These are phyloP conservation scores for Tieghemostelium lacteum DNA, from an alignment of 78 protist species.

Conservation along the genomic window DNA sequence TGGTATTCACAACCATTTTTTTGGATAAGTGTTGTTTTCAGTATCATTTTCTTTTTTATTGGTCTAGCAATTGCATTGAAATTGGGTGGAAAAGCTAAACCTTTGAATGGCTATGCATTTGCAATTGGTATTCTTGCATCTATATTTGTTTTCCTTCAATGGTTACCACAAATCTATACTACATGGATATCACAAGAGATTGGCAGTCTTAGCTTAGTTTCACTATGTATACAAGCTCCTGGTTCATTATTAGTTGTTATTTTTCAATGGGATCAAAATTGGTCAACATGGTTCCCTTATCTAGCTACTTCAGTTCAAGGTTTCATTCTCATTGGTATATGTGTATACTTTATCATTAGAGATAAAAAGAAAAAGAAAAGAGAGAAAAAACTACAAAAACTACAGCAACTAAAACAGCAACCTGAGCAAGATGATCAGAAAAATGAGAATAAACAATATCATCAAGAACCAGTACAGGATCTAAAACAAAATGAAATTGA, in stretches of 20 bases:
- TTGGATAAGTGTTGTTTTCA: constrained; percentile 24
- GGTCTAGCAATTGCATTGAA: constrained; percentile 27
- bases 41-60: constrained; percentile 38
- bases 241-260: constrained; percentile 51
- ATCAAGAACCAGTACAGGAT: too few relatives aligned
- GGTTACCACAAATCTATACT: constrained; percentile 74
- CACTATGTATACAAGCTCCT: constrained; percentile 72
- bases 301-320: constrained; percentile 61
- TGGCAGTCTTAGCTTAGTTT: constrained; percentile 49
- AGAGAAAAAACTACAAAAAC: neutral
- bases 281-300: constrained; percentile 74
- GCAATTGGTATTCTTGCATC: constrained; percentile 47
- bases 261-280: constrained; percentile 50
- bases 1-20: constrained; percentile 73
- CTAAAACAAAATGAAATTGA: too few relatives aligned
- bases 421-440: too few relatives aligned
- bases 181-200: constrained; percentile 50
- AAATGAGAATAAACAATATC: too few relatives aligned
- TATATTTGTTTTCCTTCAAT: constrained; percentile 52
- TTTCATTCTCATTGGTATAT: constrained; percentile 14
- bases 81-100: constrained; percentile 21
- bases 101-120: constrained; percentile 12
- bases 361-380: constrained; percentile 27
- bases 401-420: too few relatives aligned
- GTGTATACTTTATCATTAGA: constrained; percentile 41